Conservation (phyloP, 1,284 basidiomycete species). For the Ustilago xerochloae region DNA sequence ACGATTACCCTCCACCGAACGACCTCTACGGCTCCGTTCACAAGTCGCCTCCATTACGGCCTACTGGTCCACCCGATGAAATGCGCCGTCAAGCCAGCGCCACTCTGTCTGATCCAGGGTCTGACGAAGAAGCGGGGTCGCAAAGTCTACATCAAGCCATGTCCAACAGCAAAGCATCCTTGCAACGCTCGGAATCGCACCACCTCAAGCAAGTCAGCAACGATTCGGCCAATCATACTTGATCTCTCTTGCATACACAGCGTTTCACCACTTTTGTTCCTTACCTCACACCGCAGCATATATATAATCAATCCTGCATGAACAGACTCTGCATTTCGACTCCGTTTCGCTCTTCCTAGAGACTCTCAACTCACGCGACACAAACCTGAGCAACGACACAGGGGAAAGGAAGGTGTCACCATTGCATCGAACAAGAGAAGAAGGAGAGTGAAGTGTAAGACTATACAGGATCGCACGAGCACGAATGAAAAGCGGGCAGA, state of each 20-base stretch:
- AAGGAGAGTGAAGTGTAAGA: not conserved
- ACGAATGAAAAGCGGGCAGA: not conserved
- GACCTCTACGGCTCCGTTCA: slow-evolving; percentile 31
- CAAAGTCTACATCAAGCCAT: slow-evolving; percentile 11
- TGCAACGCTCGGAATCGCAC: slow-evolving; percentile 28
- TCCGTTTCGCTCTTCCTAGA: too few relatives aligned
- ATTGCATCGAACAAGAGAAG: not conserved
- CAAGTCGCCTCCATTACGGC: slow-evolving; percentile 19
- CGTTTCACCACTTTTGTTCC: not conserved
- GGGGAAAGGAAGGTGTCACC: slow-evolving; percentile 18
- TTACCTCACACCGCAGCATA: not conserved
- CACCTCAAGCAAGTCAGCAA: slow-evolving; percentile 26
- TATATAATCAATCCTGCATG: not conserved
- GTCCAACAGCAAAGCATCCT: slow-evolving; percentile 12
- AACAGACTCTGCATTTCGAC: not conserved
- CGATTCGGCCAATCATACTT: slow-evolving; percentile 1
- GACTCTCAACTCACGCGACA: too few relatives aligned
- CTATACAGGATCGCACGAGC: not conserved
- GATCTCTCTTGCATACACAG: not conserved
- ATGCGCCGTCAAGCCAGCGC: slow-evolving; percentile 39
- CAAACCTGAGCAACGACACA: too few relatives aligned
- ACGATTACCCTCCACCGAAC: slow-evolving; percentile 26
- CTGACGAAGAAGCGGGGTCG: slow-evolving; percentile 13
- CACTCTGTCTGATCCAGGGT: slow-evolving; percentile 27
- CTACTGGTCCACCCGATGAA: slow-evolving; percentile 19